Evolutionary conservation across 208 protist species (phyloP).

Genomic region (Crithidia fasciculata): DNA sequence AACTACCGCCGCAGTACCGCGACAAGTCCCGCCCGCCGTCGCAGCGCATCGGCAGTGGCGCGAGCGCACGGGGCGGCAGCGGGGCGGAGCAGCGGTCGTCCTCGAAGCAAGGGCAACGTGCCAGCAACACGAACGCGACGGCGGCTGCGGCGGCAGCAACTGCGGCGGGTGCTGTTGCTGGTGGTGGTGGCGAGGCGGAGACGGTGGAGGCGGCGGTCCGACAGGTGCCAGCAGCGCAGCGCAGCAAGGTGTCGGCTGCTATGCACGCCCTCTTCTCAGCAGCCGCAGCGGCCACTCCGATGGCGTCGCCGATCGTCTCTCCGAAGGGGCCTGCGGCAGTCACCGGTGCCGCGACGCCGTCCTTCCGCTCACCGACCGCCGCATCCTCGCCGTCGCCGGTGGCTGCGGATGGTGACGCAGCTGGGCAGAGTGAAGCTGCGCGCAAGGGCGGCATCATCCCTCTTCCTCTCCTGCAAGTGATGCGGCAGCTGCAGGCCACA

Average conservation of each 20-base stretch:
- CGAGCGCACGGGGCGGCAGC: constrained; percentile 4
- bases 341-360: no score
- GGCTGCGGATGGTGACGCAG: background rate
- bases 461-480: constrained; percentile 5
- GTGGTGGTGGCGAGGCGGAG: background rate
- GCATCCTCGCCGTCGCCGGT: background rate
- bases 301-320: background rate
- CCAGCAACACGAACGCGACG: background rate
- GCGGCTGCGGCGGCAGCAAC: background rate
- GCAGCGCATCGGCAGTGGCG: constrained; percentile 11
- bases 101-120: constrained; percentile 7
- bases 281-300: background rate
- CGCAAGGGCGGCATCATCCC: constrained; percentile 9
- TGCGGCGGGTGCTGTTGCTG: background rate
- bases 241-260: constrained; percentile 19
- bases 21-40: constrained; percentile 14
- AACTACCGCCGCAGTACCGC: constrained; percentile 24
- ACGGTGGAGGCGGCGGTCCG: constrained; percentile 20
- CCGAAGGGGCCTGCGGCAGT: background rate
- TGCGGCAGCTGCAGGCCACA: constrained; percentile 32
- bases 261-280: constrained; percentile 29
- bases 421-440: background rate
- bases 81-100: constrained; percentile 7
- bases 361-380: no score
- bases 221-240: constrained; percentile 16